Base-by-base conservation (phyloP, 2,329 filamentous ascomycete species). In the Lecanicillium sp. region DNA sequence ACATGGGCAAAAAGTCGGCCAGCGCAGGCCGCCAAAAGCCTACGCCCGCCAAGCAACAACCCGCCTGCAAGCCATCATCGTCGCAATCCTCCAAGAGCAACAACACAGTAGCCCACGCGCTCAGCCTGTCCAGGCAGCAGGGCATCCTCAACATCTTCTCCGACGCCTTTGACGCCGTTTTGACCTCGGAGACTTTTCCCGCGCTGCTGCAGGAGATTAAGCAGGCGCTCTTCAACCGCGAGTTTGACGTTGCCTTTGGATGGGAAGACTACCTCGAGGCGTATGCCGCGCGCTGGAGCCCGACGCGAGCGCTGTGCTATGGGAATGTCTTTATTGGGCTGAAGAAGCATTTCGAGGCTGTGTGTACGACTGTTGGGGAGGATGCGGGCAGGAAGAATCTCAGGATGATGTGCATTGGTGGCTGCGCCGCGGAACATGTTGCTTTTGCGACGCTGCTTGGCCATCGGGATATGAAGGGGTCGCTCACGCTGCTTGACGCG, bases 221-320 rank as follows among this genome's bases (percentile, higher is more conserved):
- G 60, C 72, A 79, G 7, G 86, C 90, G 46, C 71, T 98, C 8
- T 97, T 83, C 58, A 80, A 84, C 42, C 78, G 92, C 22, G 86
- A 97, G 57, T 97, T 97, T 61, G 71, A 71, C 11, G 65, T 69
- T 13, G 90, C 90, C 0, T 98, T 97, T 62, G 79, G 79, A 1
- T 71, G 70, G 33, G 71, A 77, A 40, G 77, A 83, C 32, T 75
- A 82, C 50, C 71, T 96, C 14, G 77, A 84, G 44, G 85, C 84
- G 9, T 98, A 98, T 65, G 87, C 87, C 8, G 77, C 87, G 39
- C 69, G 92, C 50, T 98, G 90, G 89, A 95, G 88, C 60, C 86
- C 90, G 2, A 84, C 84, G 37, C 72, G 92, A 38, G 84, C 88
- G 1, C 64, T 97, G 37, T 87, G 82, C 46, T 97, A 97, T 61